Evolutionary conservation across 805 yeast species (phyloP), one percentile per base, ranked within the genome.

Genomic region (Ogataea neopini): DNA sequence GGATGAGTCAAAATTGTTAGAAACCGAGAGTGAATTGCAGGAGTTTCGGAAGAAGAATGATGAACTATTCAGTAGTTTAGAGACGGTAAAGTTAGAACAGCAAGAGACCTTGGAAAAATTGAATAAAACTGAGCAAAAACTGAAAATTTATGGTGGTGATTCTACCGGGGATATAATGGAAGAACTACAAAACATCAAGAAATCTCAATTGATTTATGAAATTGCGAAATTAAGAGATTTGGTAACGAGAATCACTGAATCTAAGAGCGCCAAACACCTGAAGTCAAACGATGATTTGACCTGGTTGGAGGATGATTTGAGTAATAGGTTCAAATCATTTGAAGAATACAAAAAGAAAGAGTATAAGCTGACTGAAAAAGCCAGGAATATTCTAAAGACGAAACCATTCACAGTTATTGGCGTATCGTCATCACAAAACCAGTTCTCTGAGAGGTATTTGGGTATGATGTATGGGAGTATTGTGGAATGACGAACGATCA

Each of bases 1-100:
- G 0, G 65, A 67, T 14, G 72, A 70, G 26, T 49, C 51, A 8
- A 61, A 58, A 14, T 43, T 70, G 3, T 40, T 50, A 1, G 55
- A 60, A 5, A 44, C 64, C 10, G 40, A 51, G 19, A 6, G 43
- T 40, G 49, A 51, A 53, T n/a, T 72, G 20, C 48, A 51, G 6
- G 54, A 52, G 8, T 44, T 67, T 38, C 63, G 62, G 20, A 26
- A 34, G 1, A 54, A 62, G 15, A 61, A 63, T 25, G 56, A 52
- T 6, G 19, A 23, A n/a, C 43, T 70, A 9, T 43, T 44, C 4
- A 13, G 37, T 0, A 38, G 54, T 5, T 42, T 66, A 1, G 20
- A 49, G 0, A 51, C 46, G 2, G 28, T 68, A 4, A 39, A 54
- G 7, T 42, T 49, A 9, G 19, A 32, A 20, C 23, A 46, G 11